A percentile compares a stretch with the other conserved stretches of the same genome.
Evolutionary conservation across 192 early-diverging fungal genomes (phyloP).

Genomic region (Linnemannia exigua): DNA sequence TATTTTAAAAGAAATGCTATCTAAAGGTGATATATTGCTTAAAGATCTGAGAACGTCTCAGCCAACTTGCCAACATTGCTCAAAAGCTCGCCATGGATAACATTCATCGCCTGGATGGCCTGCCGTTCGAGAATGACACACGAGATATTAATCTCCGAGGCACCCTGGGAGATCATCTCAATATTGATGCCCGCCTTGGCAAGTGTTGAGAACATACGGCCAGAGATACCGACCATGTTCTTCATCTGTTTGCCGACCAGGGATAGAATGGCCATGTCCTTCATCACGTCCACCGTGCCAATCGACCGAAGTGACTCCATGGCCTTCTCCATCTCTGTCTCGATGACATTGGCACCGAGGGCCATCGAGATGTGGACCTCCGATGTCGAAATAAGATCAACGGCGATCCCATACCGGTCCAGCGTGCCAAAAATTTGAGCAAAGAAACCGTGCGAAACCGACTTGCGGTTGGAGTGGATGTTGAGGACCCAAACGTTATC

Average conservation of each 20-base stretch:
- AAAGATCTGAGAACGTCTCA: neutral
- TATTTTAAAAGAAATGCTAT: neutral
- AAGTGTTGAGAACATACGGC: conserved; percentile 94
- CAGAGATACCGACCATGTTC: conserved; percentile 96
- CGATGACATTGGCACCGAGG: conserved; percentile 69
- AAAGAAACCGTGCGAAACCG: conserved; percentile 97
- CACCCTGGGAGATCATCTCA: conserved; percentile 99
- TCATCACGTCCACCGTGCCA: conserved; percentile 88
- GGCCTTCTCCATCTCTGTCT: conserved; percentile 83
- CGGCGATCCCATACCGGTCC: conserved; percentile 92
- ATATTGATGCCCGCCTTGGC: conserved; percentile 93
- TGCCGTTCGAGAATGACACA: conserved; percentile 91
- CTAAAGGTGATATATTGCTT: neutral
- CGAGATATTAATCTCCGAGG: conserved; percentile 98
- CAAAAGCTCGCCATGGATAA: conserved; percentile 89
- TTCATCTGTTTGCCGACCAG: conserved; percentile 97
- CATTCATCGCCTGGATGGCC: conserved; percentile 81
- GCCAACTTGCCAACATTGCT: conserved; percentile 44
- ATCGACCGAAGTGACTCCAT: conserved; percentile 83
- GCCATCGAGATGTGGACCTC: conserved; percentile 97
- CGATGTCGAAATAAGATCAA: conserved; percentile 94
- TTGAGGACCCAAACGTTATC: conserved; percentile 96
- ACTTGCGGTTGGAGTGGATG: conserved; percentile 97
- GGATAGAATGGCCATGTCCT: conserved; percentile 95
- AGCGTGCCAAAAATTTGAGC: conserved; percentile 94